Evolutionary conservation across 768 basidiomycete genomes (phyloP).

Genomic region (Russula sp.): DNA sequence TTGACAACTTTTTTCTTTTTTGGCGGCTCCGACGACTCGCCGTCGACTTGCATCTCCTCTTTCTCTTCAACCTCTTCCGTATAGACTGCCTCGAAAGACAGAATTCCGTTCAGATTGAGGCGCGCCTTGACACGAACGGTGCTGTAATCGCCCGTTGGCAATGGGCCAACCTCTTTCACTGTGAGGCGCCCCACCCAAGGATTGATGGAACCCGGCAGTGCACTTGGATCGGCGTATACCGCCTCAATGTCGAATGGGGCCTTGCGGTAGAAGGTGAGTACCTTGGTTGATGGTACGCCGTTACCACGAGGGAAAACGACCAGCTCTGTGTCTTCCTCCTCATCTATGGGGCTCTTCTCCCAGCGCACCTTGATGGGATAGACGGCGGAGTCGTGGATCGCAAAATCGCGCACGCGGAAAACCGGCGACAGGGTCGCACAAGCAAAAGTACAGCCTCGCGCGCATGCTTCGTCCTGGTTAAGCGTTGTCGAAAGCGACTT

Average conservation of each 20-base stretch:
- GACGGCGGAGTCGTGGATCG: conserved; percentile 73
- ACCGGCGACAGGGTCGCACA: conserved; percentile 96
- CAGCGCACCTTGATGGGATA: conserved; percentile 91
- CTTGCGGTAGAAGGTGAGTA: conserved; percentile 90
- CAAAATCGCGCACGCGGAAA: conserved; percentile 96
- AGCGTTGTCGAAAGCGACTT: conserved; percentile 86
- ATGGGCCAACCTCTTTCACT: conserved; percentile 70
- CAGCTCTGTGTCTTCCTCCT: conserved; percentile 87
- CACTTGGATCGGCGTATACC: conserved; percentile 62
- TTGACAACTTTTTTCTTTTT: conserved; percentile 84
- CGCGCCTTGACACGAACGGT: conserved; percentile 89
- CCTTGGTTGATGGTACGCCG: conserved; percentile 85
- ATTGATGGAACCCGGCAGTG: conserved; percentile 73
- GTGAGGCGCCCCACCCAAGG: conserved; percentile 80
- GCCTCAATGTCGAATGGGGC: conserved; percentile 86
- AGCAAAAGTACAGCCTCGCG: conserved; percentile 92
- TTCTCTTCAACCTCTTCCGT: conserved; percentile 75
- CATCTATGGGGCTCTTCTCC: conserved; percentile 64
- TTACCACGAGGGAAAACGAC: conserved; percentile 86
- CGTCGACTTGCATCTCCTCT: conserved; percentile 60
- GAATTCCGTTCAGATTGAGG: conserved; percentile 76
- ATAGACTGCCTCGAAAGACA: conserved; percentile 83
- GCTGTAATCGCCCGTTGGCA: conserved; percentile 62
- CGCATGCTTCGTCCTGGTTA: conserved; percentile 97
- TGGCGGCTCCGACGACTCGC: conserved; percentile 40